Base-by-base conservation (phyloP, 2,329 filamentous ascomycete genomes). In the Phyllosticta citrichinensis region DNA sequence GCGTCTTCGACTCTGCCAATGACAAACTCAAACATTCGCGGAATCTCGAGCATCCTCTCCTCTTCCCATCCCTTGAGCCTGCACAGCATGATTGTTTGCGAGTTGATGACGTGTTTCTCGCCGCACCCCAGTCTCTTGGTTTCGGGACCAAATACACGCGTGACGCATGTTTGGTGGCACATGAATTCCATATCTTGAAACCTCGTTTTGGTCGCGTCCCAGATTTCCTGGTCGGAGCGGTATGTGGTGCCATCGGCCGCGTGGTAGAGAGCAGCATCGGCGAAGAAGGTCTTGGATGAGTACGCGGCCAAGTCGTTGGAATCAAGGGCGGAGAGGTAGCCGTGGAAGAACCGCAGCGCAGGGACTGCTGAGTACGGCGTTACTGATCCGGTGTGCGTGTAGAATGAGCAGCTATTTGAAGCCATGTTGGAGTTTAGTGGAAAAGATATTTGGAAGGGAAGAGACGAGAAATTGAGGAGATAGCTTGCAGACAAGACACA, bases 11-110 rank as follows among this genome's bases (percentile, higher is more conserved):
- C 58, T 6, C n/a, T 52, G 19, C 58, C 58, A 19, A 60, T 20
- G 25, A 56, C 25, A 25, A 60, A 60, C 9, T 60, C 58, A 20
- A 61, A 61, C 55, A 54, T 55, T 8, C 55, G 50, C 19, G 59
- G 59, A 9, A 61, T 27, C 33, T 61, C 55, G 17, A 61, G 14
- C n/a, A 57, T 53, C 22, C 54, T 53, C 50, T 61, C 59, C 22
- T 61, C 59, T 17, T 61, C 59, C 55, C 55, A 61, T 17, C 24
- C 33, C 30, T 57, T 61, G 22, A 61, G n/a, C 10, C 59, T 20
- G 50, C 27, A 54, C 25, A 61, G 51, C 59, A 57, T 57, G 47
- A 61, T 35, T 25, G 59, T 50, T 51, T 61, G 59, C 20, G 52
- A 47, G 33, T 50, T 57, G 55, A 61, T 30, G 9, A 61, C 51